Base-by-base conservation (phyloP, 2,329 filamentous ascomycete genomes). In the Stemphylium beticola region DNA sequence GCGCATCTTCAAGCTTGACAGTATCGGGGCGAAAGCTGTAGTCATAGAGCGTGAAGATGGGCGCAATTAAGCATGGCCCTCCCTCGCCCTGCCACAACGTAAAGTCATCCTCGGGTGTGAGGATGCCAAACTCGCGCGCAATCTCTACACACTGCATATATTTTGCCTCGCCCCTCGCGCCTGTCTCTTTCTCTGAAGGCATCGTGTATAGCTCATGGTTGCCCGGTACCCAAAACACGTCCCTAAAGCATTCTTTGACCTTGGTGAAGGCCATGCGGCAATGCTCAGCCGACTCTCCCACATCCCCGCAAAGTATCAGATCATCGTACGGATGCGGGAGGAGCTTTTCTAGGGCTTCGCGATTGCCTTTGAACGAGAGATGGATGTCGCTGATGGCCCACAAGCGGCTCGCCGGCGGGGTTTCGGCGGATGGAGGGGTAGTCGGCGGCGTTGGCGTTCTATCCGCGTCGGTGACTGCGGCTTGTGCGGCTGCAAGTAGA, bases 31-130 rank as follows among this genome's bases (percentile, higher is more conserved):
- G 76, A 68, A 85, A 86, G 57, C 77, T 82, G 71, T 86, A 86
- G 71, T 86, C 83, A 74, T 85, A 86, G 12, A 86, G 74, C 0
- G 83, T 85, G 74, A 85, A 86, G 44, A 84, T 78, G 29, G 81
- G 83, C 29, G 80, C 82, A 36, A 86, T 77, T 33, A 85, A 55
- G 5, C 74, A 80, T 4, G 79, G 79, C 4, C 76, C 75, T 18
- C 78, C 80, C 7, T 78, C 76, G n/a, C 81, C 82, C 4, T 83
- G 76, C 83, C 83, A 85, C 18, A 78, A 70, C 31, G 76, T 74
- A 60, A 76, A 85, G 4, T 82, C 80, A 64, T 86, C 83, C 62
- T 85, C 83, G 10, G 83, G 83, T 5, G 83, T 85, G 52, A 78
- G 71, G 12, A 86, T 78, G 32, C 82, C 82, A 66, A 78, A 79